Base-by-base conservation (phyloP, 75 land plant species). In the Picea sitchensis region DNA sequence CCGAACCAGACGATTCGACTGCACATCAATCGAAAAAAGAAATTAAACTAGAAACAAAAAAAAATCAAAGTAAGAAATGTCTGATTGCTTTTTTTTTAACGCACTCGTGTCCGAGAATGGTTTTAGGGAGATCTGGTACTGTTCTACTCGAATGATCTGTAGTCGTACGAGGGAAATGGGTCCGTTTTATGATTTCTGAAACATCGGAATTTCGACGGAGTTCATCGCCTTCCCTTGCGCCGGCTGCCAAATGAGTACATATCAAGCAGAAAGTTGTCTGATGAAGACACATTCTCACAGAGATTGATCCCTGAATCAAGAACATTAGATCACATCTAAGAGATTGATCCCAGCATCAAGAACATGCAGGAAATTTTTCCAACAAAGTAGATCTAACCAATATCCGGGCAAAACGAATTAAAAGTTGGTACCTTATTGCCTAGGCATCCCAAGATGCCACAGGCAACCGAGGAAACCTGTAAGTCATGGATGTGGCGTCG, bases 261-360 rank as follows among this genome's bases (percentile, higher is more conserved):
- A 93, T 90, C 77, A 95, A 95, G 85, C 98, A 95, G 79, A 95
- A 93, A 82, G 88, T 93, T 47, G 95, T 93, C 65, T 88, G 84
- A 64, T 91, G 89, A 47, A 95, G 76, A 31, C n/a, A 75, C 82
- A 95, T 88, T 69, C 98, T 88, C 21, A 95, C 90, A 4, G 98
- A 84, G 34, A 95, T 85, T 15, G 98, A 87, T 14, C 98, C 44
- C 44, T 41, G 44, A 41, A 41, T 41, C 44, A 41, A 41, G 2
- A 41, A 41, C 44, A 41, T 41, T 41, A 41, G 4, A 41, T 41
- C 38, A 36, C 2, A 36, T 36, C 38, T 36, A 36, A 36, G 38
- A 36, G 1, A 36, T 36, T 36, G 38, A 36, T 36, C 38, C 38
- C 38, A 2, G 38, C 38, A 2, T 36, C 26, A 26, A 26, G 26